phyloP scores from a whole-genome alignment of 2,329 filamentous ascomycete species.

The Orbilia ellipsospora region DNA sequence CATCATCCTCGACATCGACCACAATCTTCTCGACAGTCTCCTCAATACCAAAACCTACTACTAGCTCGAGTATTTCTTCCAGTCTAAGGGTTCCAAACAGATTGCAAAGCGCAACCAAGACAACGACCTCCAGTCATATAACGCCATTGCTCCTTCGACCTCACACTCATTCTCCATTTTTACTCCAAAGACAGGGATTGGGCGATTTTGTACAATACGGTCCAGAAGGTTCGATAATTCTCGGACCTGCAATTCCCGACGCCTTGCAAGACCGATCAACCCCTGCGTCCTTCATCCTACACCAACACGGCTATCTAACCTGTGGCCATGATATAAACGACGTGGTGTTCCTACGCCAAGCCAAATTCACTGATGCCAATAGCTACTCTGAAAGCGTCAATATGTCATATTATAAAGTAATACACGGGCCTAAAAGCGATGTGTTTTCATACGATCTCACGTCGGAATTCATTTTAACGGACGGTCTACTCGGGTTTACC shows the following conservation, averaged over 20 bases:
- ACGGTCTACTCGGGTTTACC: constrained; percentile 15
- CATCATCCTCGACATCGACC: too few species aligned
- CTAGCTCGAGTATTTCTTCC: too few species aligned
- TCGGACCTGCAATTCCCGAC: constrained; percentile 14
- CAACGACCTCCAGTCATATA: background rate
- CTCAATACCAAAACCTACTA: too few species aligned
- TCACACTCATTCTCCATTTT: constrained; percentile 8
- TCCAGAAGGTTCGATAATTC: constrained; percentile 14
- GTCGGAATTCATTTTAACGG: constrained; percentile 11
- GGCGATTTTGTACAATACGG: constrained; percentile 29
- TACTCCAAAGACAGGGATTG: constrained; percentile 20
- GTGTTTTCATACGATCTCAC: constrained; percentile 22
- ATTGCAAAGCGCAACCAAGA: background rate
- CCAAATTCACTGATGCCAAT: background rate
- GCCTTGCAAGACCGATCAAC: background rate
- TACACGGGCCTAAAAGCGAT: constrained; percentile 27
- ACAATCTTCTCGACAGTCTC: too few species aligned
- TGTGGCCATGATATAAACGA: constrained; percentile 21
- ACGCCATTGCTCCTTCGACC: background rate
- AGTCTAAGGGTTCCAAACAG: too few species aligned
- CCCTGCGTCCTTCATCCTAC: constrained; percentile 20
- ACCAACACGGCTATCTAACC: constrained; percentile 33
- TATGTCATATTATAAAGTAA: constrained; percentile 24
- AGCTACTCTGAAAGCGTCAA: background rate
- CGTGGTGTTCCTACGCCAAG: constrained; percentile 32